A percentile compares a stretch with the other conserved stretches of the same genome.
These are phyloP conservation scores for Hondaea fermentalgiana DNA, from an alignment of 108 stramenopile genomes.

Conservation along the genomic window DNA sequence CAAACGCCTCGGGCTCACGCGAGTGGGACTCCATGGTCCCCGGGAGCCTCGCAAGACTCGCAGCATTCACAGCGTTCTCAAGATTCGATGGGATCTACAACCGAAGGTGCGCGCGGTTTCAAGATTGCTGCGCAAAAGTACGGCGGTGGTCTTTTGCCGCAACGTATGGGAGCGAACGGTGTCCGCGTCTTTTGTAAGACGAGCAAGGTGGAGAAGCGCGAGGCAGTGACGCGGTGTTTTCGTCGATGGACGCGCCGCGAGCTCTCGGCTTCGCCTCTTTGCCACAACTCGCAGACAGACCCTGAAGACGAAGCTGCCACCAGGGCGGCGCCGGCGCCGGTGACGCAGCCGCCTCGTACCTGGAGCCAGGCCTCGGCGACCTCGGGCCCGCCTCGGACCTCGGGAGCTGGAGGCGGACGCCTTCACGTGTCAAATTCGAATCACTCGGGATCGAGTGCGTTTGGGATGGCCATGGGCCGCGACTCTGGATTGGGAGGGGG, in stretches of 20 bases:
- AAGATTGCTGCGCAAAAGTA: neutral
- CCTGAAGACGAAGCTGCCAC: neutral
- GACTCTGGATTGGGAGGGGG: neutral
- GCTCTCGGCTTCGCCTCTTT: neutral
- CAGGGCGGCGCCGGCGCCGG: neutral
- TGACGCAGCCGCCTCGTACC: neutral
- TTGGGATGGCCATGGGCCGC: too few species aligned
- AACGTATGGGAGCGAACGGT: neutral
- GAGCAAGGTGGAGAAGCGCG: neutral
- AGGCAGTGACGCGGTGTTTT: neutral
- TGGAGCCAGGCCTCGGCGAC: neutral
- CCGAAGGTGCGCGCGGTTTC: neutral
- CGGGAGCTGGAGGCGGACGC: neutral
- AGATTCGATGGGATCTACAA: neutral
- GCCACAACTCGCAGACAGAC: slow-evolving; percentile 2
- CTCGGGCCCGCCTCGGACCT: neutral
- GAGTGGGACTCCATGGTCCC: neutral
- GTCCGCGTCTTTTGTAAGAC: slow-evolving; percentile 7
- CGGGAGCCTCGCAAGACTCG: neutral
- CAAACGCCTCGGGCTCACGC: neutral
- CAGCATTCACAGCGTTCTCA: neutral
- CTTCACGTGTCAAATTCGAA: neutral
- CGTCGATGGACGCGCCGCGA: neutral
- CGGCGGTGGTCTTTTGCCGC: neutral
- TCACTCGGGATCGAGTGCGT: too few species aligned